Evolutionary conservation across 768 basidiomycete species (phyloP), one percentile per base, ranked within the genome.

Genomic region (Termitomyces sp.): DNA sequence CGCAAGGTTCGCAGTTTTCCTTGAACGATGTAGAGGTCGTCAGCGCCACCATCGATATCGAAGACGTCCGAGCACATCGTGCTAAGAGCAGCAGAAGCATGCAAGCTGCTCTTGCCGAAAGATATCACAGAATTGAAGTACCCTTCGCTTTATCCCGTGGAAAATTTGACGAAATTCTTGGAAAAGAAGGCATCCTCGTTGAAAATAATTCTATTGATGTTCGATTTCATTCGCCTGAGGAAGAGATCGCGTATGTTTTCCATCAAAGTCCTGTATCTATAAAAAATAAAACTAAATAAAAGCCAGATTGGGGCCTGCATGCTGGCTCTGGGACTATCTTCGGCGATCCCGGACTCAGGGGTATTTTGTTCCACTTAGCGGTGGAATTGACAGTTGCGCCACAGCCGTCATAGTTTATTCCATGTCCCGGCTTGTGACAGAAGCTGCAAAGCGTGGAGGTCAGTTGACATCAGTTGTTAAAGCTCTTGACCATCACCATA

Each of bases 321-420:
- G 97, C 69, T 99, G 97, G 97, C 79, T 99, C n/a, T 99, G 97
- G 97, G 97, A 99, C 70, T 99, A 98, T 68, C 84, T 99, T 33
- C 83, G 97, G 39, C 86, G 97, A 46, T 98, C 96, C 6, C 80
- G 92, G 9, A 93, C 89, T 0, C 91, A 94, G 63, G 97, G 97
- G 3, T 98, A 95, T 74, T 98, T 98, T 67, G 75, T 98, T 22
- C 96, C 97, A 0, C 79, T 99, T 15, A 95, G 93, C 58, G 96
- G 97, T 9, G 97, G 97, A 16, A 93, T 99, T 57, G 97, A 99
- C 70, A 95, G 93, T 65, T 99, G 97, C 67, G 94, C 97, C 2
- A 99, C 97, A 2, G 90, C 97, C 1, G 85, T 92, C 47, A 98
- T 99, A 63, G 92, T 97, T 1, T 92, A 86, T 68, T 98, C 95